Evolutionary conservation across 176 grass and related monocot genomes (phyloP), one percentile per base, ranked within the genome.

Genomic region (Carex scoparia): DNA sequence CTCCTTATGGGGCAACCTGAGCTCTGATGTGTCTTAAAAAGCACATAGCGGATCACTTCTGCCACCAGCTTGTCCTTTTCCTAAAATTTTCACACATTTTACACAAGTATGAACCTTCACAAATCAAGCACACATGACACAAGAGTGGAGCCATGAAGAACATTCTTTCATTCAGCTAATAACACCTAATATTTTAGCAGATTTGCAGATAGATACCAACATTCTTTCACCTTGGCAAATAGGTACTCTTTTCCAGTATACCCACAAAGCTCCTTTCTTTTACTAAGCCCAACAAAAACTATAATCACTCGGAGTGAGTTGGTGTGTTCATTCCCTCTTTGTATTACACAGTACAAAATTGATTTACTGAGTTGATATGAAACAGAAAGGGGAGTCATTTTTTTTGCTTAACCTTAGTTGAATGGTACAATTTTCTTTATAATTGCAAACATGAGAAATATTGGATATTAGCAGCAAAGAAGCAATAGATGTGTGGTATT

Each of bases 61-160:
- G 89, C 89, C 27, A 98, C 95, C 51, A 98, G 83, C 80, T 94
- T 98, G 79, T 98, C 95, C 84, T 98, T 94, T 83, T 98, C 95
- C 95, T 98, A 89, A 71, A 37, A 31, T 27, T n/a, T 10, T 38
- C 16, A 3, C 14, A 27, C 15, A 77, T 5, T 46, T 66, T 84
- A 27, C 14, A 61, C 4, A 59, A 85, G 86, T 79, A 30, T 87
- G 85, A 59, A 86, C 46, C 86, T 9, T 70, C 10, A 32, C 11
- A 56, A 55, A 77, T 54, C 73, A 77, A 55, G 5, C 51, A 77
- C 49, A 77, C 19, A 70, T 48, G 7, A 3, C 1, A 77, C 23
- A 77, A 10, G 46, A 7, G 80, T 58, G n/a, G 4, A 0, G 11
- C 19, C 59, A 32, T 67, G 30, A 16, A 18, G n/a, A 49, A 28